Evolutionary conservation across 2,329 filamentous ascomycete species (phyloP).

Genomic region (Exophiala sideris): DNA sequence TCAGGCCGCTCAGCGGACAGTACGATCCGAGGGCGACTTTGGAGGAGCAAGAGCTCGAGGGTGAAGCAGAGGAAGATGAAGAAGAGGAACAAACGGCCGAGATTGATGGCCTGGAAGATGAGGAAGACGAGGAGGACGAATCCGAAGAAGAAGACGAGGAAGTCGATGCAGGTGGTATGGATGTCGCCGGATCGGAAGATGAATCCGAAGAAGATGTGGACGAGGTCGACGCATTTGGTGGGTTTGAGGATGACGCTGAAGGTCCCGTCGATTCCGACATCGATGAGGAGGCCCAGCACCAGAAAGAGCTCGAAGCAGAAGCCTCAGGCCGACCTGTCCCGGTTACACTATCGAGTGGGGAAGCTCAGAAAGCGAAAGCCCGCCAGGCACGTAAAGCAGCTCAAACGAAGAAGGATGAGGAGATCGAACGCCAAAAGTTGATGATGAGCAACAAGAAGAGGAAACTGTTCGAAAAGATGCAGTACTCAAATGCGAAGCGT

Average conservation of each 20-base stretch:
- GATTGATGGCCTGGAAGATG: slow-evolving; percentile 37
- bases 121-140: slow-evolving; percentile 45
- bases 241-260: slow-evolving; percentile 54
- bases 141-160: slow-evolving; percentile 29
- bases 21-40: slow-evolving; percentile 88
- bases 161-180: slow-evolving; percentile 35
- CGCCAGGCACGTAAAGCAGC: slow-evolving; percentile 66
- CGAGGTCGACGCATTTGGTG: slow-evolving; percentile 44
- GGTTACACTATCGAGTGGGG: slow-evolving; percentile 50
- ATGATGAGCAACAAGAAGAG: slow-evolving; percentile 99
- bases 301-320: slow-evolving; percentile 90
- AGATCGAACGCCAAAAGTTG: slow-evolving; percentile 88
- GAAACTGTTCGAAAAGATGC: slow-evolving; percentile 96
- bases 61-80: slow-evolving; percentile 66
- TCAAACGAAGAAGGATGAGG: slow-evolving; percentile 68
- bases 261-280: slow-evolving; percentile 54
- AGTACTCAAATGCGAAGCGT: slow-evolving; percentile 90
- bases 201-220: slow-evolving; percentile 40
- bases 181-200: slow-evolving; percentile 7
- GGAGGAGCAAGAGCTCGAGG: slow-evolving; percentile 83
- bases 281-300: slow-evolving; percentile 65
- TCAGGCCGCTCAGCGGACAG: slow-evolving; percentile 77
- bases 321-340: slow-evolving; percentile 62
- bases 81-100: slow-evolving; percentile 46
- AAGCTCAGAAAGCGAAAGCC: slow-evolving; percentile 63